Percentiles rank a stretch among this genome's conserved stretches.
These are phyloP conservation scores for Candida nitratophila DNA, from an alignment of 805 yeast genomes.

Conservation along the genomic window DNA sequence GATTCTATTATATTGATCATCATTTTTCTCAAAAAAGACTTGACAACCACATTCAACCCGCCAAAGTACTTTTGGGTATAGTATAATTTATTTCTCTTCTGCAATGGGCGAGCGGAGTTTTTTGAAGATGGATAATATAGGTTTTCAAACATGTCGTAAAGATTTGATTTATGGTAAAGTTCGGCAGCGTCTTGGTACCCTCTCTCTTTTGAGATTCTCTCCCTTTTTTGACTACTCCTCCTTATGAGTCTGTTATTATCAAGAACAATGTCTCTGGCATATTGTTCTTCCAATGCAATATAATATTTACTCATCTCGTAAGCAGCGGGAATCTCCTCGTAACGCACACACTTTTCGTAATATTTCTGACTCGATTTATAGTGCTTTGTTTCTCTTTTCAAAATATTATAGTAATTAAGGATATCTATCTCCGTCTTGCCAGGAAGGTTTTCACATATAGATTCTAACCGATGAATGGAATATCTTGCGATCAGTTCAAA, in stretches of 20 bases:
- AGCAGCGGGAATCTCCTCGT: slow-evolving; percentile 44
- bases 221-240: too few relatives aligned
- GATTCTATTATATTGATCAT: too few relatives aligned
- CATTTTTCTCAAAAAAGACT: neutral
- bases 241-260: slow-evolving; percentile 1
- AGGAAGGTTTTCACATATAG: slow-evolving; percentile 31
- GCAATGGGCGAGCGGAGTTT: too few relatives aligned
- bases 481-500: slow-evolving; percentile 41
- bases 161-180: too few relatives aligned
- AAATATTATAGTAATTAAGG: slow-evolving; percentile 33
- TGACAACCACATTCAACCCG: too few relatives aligned
- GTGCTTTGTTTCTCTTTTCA: slow-evolving; percentile 23
- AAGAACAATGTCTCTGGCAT: slow-evolving; percentile 9
- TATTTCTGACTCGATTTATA: slow-evolving; percentile 17
- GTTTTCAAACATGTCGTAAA: too few relatives aligned
- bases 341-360: slow-evolving; percentile 22
- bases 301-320: slow-evolving; percentile 41
- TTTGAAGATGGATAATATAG: too few relatives aligned
- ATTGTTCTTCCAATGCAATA: slow-evolving; percentile 35
- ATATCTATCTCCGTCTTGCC: slow-evolving; percentile 39
- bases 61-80: too few relatives aligned
- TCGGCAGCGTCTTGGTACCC: too few relatives aligned
- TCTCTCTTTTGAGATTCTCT: too few relatives aligned
- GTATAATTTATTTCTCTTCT: too few relatives aligned
- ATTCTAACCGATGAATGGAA: slow-evolving; percentile 40